These are phyloP conservation scores for Didymosphaeria variabile DNA, from an alignment of 2,329 filamentous ascomycete genomes.

Conservation along the genomic window DNA sequence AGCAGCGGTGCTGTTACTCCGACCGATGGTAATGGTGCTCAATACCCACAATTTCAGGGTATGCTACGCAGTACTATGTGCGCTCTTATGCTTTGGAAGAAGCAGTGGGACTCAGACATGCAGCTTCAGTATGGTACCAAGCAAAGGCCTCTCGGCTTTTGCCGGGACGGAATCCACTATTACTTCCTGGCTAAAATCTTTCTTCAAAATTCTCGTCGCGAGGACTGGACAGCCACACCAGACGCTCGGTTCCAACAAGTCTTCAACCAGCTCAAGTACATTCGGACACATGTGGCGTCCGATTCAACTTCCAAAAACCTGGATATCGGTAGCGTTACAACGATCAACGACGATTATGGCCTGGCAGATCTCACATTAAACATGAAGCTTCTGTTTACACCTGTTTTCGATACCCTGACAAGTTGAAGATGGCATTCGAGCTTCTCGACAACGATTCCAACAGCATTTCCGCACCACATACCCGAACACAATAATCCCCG, in stretches of 20 bases:
- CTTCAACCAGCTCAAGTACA: slow-evolving; percentile 68
- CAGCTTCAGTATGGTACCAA: slow-evolving; percentile 70
- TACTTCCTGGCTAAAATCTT: slow-evolving; percentile 76
- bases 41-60: slow-evolving; percentile 57
- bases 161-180: slow-evolving; percentile 75
- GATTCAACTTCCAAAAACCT: slow-evolving; percentile 73
- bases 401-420: slow-evolving; percentile 48
- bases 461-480: neutral
- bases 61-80: slow-evolving; percentile 57
- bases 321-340: slow-evolving; percentile 72
- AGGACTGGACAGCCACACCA: slow-evolving; percentile 65
- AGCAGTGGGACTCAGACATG: slow-evolving; percentile 75
- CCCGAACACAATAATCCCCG: neutral
- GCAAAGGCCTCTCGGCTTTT: slow-evolving; percentile 73
- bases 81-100: slow-evolving; percentile 77
- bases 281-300: slow-evolving; percentile 67
- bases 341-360: slow-evolving; percentile 74
- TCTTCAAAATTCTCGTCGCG: slow-evolving; percentile 65
- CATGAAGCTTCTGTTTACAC: slow-evolving; percentile 76
- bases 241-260: slow-evolving; percentile 69
- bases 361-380: slow-evolving; percentile 71
- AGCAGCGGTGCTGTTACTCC: slow-evolving; percentile 54
- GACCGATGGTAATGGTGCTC: slow-evolving; percentile 54
- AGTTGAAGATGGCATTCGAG: neutral
- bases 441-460: neutral